Evolutionary conservation across 345 rosid species (phyloP).

Genomic region (Salix exigua): DNA sequence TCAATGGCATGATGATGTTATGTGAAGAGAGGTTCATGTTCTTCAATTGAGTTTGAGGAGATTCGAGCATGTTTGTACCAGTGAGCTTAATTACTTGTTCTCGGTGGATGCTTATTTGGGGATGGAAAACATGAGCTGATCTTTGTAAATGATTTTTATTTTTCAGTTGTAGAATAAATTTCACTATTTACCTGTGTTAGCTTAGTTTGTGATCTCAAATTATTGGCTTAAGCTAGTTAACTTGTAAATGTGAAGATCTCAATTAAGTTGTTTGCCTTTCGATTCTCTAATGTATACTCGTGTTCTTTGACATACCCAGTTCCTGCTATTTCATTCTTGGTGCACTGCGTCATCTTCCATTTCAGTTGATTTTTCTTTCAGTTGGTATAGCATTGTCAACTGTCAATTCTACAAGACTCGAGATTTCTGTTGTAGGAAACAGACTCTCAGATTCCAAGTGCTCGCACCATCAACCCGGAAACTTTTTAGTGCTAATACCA

Average conservation of each 20-base stretch:
- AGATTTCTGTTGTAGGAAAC: neutral
- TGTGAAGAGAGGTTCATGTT: conserved; percentile 2
- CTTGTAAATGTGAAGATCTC: neutral
- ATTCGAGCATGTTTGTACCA: neutral
- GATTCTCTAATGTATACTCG: neutral
- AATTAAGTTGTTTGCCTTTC: neutral
- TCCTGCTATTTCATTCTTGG: neutral
- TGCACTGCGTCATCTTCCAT: neutral
- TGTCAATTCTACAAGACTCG: neutral
- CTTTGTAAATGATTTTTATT: neutral
- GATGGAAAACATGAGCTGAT: neutral
- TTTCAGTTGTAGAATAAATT: neutral
- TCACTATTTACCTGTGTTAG: neutral
- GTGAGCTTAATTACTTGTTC: neutral
- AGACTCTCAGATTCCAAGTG: neutral
- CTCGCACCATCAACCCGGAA: too few species aligned
- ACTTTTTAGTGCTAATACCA: neutral
- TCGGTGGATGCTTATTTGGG: neutral
- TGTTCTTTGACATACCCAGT: neutral
- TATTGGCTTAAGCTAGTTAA: neutral
- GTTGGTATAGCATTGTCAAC: neutral
- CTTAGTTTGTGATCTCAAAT: neutral
- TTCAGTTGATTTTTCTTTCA: neutral
- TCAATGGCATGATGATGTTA: conserved; percentile 43
- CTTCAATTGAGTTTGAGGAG: neutral